Conservation (phyloP, 2,329 filamentous ascomycete genomes). For the Cercospora sojina region DNA sequence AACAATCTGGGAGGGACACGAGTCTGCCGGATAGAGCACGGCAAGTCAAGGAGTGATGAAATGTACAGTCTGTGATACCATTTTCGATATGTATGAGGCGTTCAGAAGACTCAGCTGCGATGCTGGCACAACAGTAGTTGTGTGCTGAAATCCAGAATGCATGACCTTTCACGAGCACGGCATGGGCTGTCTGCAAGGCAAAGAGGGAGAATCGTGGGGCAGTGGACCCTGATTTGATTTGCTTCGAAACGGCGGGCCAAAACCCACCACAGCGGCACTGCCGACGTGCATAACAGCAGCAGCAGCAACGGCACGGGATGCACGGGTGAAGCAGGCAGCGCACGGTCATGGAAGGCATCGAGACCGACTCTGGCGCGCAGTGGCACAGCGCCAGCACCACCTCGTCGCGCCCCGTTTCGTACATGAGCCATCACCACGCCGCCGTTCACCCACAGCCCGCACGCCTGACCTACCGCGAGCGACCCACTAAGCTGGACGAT, state of each 20-base stretch:
- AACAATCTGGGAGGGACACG: background rate
- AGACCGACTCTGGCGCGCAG: slow-evolving; percentile 27
- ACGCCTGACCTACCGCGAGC: slow-evolving; percentile 20
- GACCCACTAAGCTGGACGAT: slow-evolving; percentile 28
- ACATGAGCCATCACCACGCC: slow-evolving; percentile 32
- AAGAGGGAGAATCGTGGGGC: background rate
- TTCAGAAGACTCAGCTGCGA: background rate
- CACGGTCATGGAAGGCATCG: slow-evolving; percentile 16
- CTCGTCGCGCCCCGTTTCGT: slow-evolving; percentile 39
- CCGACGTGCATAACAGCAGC: background rate
- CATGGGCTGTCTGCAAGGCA: background rate
- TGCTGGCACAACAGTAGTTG: background rate
- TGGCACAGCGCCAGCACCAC: slow-evolving; percentile 27
- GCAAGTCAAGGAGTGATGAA: background rate
- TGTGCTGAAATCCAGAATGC: background rate
- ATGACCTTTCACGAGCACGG: background rate
- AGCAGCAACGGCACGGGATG: background rate
- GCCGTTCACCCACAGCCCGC: slow-evolving; percentile 11
- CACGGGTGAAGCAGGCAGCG: background rate
- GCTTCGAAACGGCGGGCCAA: background rate
- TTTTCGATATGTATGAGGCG: background rate
- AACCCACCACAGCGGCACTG: background rate
- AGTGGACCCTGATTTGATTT: background rate
- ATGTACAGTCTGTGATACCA: slow-evolving; percentile 10
- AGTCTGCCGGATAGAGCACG: background rate